phyloP scores from a whole-genome alignment of 169 alveolate species.

The Eimeria brunetti region DNA sequence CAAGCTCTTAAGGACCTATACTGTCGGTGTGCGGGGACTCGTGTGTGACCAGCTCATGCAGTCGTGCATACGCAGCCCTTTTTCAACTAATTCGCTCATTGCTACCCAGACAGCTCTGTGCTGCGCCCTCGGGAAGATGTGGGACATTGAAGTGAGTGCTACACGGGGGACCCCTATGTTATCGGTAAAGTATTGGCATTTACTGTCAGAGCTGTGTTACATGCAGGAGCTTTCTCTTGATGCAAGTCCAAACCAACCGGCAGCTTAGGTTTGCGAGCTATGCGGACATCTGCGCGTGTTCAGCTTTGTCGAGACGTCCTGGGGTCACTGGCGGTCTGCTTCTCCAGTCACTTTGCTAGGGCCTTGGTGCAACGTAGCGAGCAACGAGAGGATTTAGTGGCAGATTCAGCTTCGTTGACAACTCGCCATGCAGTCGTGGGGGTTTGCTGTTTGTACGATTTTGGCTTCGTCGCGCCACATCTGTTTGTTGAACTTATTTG shows the following conservation, averaged over 20 bases:
- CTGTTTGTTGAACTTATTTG: constrained; percentile 34
- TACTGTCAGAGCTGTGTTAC: not conserved
- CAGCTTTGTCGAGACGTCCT: constrained; percentile 53
- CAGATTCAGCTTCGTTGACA: constrained; percentile 22
- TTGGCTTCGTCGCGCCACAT: constrained; percentile 52
- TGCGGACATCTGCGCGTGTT: not conserved
- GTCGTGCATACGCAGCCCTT: constrained; percentile 28
- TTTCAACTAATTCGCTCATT: constrained; percentile 58
- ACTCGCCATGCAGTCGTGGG: constrained; percentile 63
- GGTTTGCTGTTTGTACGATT: constrained; percentile 56
- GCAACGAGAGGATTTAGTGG: not conserved
- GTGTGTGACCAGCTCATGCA: constrained; percentile 59
- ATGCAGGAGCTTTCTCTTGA: not conserved
- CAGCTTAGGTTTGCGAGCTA: not conserved
- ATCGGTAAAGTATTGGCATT: not conserved
- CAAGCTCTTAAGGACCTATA: not conserved
- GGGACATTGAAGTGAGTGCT: constrained; percentile 55
- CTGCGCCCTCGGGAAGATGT: constrained; percentile 63
- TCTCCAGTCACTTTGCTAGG: constrained; percentile 22
- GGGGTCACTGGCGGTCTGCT: constrained; percentile 31
- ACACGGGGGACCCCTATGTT: not conserved
- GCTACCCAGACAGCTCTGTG: constrained; percentile 76
- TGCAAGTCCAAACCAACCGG: not conserved
- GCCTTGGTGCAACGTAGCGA: constrained; percentile 15
- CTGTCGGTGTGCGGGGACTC: constrained; percentile 22